Percentiles rank a stretch among this genome's conserved stretches.
Evolutionary conservation across 805 yeast species (phyloP).

Genomic region (Monosporozyma yasuniensis): DNA sequence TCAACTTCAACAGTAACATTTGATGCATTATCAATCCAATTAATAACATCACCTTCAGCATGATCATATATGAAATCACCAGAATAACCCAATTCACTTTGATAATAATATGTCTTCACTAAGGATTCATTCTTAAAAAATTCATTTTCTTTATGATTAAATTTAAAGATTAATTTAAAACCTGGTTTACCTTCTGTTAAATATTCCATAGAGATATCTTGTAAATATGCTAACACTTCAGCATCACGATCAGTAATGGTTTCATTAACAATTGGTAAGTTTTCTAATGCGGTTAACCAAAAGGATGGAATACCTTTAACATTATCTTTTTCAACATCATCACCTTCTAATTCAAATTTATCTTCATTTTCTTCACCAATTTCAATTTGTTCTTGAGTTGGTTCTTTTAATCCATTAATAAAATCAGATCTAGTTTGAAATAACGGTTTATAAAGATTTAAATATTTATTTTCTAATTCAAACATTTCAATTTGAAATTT

Average conservation of each 20-base stretch:
- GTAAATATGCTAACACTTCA: conserved; percentile 63
- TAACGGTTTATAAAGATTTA: conserved; percentile 63
- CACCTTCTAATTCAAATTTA: conserved; percentile 37
- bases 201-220: conserved; percentile 70
- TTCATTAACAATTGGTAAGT: conserved; percentile 70
- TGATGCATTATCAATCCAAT: conserved; percentile 72
- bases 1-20: conserved; percentile 83
- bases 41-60: conserved; percentile 78
- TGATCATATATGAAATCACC: conserved; percentile 97
- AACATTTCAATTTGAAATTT: conserved; percentile 85
- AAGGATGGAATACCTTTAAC: conserved; percentile 81
- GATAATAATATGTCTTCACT: conserved; percentile 85
- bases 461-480: conserved; percentile 75
- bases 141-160: conserved; percentile 51
- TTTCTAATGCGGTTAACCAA: conserved; percentile 94
- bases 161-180: conserved; percentile 76
- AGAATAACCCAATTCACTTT: conserved; percentile 84
- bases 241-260: conserved; percentile 84
- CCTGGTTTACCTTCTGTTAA: conserved; percentile 62
- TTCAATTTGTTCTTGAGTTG: conserved; percentile 67
- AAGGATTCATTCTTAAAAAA: conserved; percentile 66
- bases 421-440: conserved; percentile 65
- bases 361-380: conserved; percentile 60
- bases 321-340: conserved; percentile 36
- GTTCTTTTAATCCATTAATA: conserved; percentile 65